Evolutionary conservation across 352 stramenopile genomes (phyloP), one percentile per base, ranked within the genome.

Genomic region (Globisporangium alternatum): DNA sequence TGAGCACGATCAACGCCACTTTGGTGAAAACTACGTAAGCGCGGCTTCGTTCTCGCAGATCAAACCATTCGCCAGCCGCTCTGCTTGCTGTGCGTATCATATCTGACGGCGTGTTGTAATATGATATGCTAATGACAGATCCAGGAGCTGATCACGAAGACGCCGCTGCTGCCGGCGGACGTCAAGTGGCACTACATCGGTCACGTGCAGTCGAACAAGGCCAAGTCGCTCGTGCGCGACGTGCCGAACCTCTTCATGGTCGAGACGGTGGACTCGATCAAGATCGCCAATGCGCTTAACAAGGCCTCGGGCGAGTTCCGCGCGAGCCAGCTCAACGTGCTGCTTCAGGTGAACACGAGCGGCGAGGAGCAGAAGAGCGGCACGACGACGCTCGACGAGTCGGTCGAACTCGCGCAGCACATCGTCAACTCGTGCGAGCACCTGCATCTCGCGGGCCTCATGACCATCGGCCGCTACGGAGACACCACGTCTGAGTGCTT

Each of bases 171-270:
- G 47, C 92, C 95, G 1, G 64, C 77, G 17, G 90, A 97, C 67
- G 80, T 99, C 39, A 74, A 91, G 62, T 99, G 97, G 97, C 97
- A 99, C 77, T 99, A 98, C 69, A 99, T 99, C 65, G 97, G 98
- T 33, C 90, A 98, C 69, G 86, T 99, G 64, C 98, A 99, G 88
- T 98, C 86, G 58, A 99, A 99, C 75, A 99, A 99, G 76, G 95
- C 88, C 62, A 98, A 98, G 57, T 67, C 83, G 41, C 74, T 99
- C 2, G 85, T 98, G 35, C 81, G 81, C 39, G 84, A 93, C 61
- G 86, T 99, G 55, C 85, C 93, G 37, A 98, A 98, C 67, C 79
- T 99, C 6, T 93, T 89, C 68, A 78, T 96, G 9, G 89, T 99
- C 12, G 97, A 99, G 83, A 99, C 95, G 5, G 96, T 99, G 10